Percentiles rank a stretch among this genome's conserved stretches.
These are phyloP conservation scores for Talaromyces islandicus DNA, from an alignment of 2,329 filamentous ascomycete genomes.

Conservation along the genomic window DNA sequence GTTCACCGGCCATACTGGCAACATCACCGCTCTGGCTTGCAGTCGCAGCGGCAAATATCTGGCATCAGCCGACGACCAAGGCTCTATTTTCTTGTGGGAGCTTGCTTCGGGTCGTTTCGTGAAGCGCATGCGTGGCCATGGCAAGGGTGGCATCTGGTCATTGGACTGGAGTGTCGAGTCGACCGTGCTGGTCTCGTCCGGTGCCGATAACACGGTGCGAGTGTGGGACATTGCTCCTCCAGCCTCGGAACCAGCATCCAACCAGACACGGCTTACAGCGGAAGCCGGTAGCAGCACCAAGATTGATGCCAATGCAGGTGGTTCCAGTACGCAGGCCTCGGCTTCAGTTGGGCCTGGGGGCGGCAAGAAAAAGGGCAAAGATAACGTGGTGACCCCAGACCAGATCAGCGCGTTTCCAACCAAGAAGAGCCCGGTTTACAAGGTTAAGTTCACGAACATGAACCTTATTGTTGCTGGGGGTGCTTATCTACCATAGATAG, in stretches of 20 bases:
- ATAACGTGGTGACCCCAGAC: constrained; percentile 82
- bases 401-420: constrained; percentile 93
- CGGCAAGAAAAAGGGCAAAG: constrained; percentile 72
- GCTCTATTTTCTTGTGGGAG: constrained; percentile 93
- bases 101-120: constrained; percentile 76
- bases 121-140: constrained; percentile 91
- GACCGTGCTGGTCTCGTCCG: constrained; percentile 80
- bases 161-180: constrained; percentile 92
- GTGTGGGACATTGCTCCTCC: constrained; percentile 85
- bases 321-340: constrained; percentile 37
- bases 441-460: constrained; percentile 90
- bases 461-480: constrained; percentile 86
- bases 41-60: constrained; percentile 82
- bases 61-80: constrained; percentile 82
- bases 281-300: constrained; percentile 46
- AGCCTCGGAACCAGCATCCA: constrained; percentile 52
- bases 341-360: constrained; percentile 38
- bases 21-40: constrained; percentile 78
- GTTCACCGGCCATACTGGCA: constrained; percentile 85
- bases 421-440: constrained; percentile 92
- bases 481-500: constrained; percentile 51
- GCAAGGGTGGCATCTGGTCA: constrained; percentile 88
- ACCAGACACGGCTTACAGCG: constrained; percentile 48
- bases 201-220: constrained; percentile 85
- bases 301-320: constrained; percentile 47